Evolutionary conservation across 257 asterid genomes (phyloP), one percentile per base, ranked within the genome.

Genomic region (Euphrasia confusa): DNA sequence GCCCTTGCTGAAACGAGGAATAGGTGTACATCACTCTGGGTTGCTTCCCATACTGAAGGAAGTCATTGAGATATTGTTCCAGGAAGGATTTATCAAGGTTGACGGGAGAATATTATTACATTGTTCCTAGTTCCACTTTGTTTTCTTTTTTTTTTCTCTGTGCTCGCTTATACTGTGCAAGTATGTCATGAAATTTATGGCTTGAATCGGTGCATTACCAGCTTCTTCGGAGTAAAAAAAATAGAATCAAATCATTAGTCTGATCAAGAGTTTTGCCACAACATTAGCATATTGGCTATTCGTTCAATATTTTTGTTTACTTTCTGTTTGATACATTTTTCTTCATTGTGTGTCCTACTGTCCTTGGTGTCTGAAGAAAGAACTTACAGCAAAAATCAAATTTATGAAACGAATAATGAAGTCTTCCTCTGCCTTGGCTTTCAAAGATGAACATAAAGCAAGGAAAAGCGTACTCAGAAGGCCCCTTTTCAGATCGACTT

Each of bases 11-110:
- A 87, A 89, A 80, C 88, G 99, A 61, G 99, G 99, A 54, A 93
- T 89, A 58, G 97, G 97, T 28, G 97, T 93, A 47, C 99, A 93
- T 79, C 99, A 93, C 78, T 93, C 99, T 80, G 97, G 99, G 47
- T 82, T 93, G 81, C 95, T 93, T 69, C 99, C 99, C 63, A 92
- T 92, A 76, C 73, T 93, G 52, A 93, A 93, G 83, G 99, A 93
- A 80, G 96, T 87, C 59, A 87, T 93, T 69, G 99, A 93, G 77
- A 89, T 93, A 68, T 73, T 93, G 74, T 93, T 93, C 82, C 99
- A 93, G 74, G 99, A 92, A 87, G 97, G 99, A 32, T 75, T 84
- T 52, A 87, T 92, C 71, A 92, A 92, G 99, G 99, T 87, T 67
- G 73, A 86, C 57, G 44, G 59, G 64, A 61, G 64, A 58, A 73